These are phyloP conservation scores for Abelmoschus esculentus DNA, from an alignment of 345 rosid species.

Conservation along the genomic window DNA sequence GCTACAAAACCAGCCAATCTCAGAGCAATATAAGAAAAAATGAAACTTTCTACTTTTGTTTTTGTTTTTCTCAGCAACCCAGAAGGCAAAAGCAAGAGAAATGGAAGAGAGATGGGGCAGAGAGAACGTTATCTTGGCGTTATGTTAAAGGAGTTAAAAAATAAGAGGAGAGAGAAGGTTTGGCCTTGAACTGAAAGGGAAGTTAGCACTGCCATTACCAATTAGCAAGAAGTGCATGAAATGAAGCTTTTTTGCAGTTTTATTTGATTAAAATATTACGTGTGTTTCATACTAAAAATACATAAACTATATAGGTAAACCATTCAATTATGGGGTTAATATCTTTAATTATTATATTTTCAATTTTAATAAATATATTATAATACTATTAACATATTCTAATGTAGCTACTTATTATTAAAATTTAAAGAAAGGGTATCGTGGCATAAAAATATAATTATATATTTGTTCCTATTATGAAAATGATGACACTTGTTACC, in stretches of 20 bases:
- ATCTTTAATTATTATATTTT: no score
- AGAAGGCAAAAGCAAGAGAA: background rate
- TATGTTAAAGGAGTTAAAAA: conserved; percentile 10
- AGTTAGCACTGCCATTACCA: conserved; percentile 5
- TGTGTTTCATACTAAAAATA: no score
- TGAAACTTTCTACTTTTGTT: background rate
- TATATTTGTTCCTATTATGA: no score
- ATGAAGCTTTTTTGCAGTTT: background rate
- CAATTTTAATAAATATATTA: no score
- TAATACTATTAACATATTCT: no score
- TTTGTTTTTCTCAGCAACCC: background rate
- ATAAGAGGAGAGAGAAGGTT: background rate
- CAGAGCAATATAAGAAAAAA: background rate
- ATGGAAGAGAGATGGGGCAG: conserved; percentile 1
- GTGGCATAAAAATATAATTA: no score
- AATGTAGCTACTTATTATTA: no score
- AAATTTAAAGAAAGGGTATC: no score
- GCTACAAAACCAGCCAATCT: conserved; percentile 4
- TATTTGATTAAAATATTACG: no score
- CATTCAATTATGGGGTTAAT: no score
- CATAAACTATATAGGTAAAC: no score
- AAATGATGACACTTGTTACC: no score
- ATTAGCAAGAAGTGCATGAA: background rate
- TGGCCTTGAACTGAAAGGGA: conserved; percentile 16
- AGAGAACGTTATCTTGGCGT: conserved; percentile 11